A percentile compares a stretch with the other conserved stretches of the same genome.
Conservation (phyloP, 257 asterid species). For the Paraleonurus japonicus region DNA sequence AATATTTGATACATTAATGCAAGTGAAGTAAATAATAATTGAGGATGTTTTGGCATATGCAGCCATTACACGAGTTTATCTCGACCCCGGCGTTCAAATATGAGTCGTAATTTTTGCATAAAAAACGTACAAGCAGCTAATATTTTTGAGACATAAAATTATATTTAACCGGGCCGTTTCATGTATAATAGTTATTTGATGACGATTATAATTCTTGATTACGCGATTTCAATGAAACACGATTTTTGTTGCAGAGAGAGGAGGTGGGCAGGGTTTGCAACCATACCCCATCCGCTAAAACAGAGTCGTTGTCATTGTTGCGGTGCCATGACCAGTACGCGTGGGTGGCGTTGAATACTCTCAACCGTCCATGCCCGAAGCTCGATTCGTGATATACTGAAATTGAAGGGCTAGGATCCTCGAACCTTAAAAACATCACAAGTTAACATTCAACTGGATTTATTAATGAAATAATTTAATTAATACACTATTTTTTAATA, state of each 20-base stretch:
- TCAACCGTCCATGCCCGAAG: constrained; percentile 85
- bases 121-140: not conserved
- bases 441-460: too few relatives aligned
- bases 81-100: too few relatives aligned
- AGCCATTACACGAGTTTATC: too few relatives aligned
- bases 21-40: too few relatives aligned
- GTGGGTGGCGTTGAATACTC: constrained; percentile 51
- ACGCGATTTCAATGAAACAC: not conserved
- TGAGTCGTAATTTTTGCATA: not conserved
- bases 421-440: constrained; percentile 51
- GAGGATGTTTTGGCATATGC: too few relatives aligned
- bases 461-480: too few relatives aligned
- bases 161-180: not conserved
- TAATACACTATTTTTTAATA: too few relatives aligned
- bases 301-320: constrained; percentile 44
- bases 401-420: constrained; percentile 51
- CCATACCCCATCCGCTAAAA: constrained; percentile 56
- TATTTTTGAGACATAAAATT: too few relatives aligned
- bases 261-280: constrained; percentile 50
- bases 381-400: constrained; percentile 66
- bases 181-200: not conserved
- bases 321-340: constrained; percentile 91
- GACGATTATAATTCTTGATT: constrained; percentile 35
- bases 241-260: constrained; percentile 20
- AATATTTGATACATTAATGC: too few relatives aligned